Base-by-base conservation (phyloP, 2,329 filamentous ascomycete genomes). In the Colletotrichum australisinense region DNA sequence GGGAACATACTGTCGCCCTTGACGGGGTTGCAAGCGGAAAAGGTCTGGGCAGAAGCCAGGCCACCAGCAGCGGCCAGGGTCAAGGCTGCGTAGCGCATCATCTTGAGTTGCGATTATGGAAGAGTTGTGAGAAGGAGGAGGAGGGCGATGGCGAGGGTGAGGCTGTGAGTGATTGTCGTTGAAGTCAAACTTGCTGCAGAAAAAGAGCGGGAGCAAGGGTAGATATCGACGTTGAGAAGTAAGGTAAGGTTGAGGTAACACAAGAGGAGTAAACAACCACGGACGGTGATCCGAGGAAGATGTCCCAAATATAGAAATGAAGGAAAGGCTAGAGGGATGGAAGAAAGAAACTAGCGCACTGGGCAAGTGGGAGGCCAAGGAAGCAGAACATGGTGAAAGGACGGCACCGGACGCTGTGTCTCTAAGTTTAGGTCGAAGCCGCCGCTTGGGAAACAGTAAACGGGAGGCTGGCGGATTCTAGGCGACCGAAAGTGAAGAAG, bases 31-130 rank as follows among this genome's bases (percentile, higher is more conserved):
- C 75, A 76, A 1, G 28, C 14, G 5, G 74, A 75, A 24, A 52
- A 73, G n/a, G 74, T 75, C 59, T 75, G 74, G 24, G 72, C 74
- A 4, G 66, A 67, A 49, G 63, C 73, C 35, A 74, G 67, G 53
- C 69, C 62, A 26, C 69, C 62, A 26, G 63, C 66, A 56, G 59
- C 6, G 63, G 74, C 74, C 58, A 75, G 32, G 24, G 63, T 60
- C 22, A 75, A 56, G 42, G 69, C 59, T 12, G 70, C 35, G 67
- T 60, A 65, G 38, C 56, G 63, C 70, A 73, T 70, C 70, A 49
- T 70, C 22, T 30, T 42, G 32, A 9, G 14, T 8, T 30, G 16
- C 8, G 22, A 14, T 26, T 19, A 42, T 26, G 14, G 38, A 53
- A n/a, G 28, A 16, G 38, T 26, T 56, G 55, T 60, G 8, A 35